phyloP scores from a whole-genome alignment of 2,329 filamentous ascomycete species.

The Alternaria arborescens region DNA sequence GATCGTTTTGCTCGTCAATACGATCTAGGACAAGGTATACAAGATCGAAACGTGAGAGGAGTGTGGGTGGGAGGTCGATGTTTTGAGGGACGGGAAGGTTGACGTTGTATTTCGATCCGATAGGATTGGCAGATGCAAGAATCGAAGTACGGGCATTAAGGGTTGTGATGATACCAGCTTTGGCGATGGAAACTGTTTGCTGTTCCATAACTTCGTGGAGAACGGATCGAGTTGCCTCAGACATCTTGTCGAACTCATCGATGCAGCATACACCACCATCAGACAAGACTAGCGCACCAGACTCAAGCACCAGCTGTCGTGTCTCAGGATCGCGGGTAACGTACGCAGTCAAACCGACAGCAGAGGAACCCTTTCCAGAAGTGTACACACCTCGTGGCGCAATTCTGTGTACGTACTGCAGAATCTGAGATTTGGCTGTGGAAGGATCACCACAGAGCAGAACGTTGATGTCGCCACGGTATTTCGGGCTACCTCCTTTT shows the following conservation, averaged over 20 bases:
- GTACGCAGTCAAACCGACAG: conserved; percentile 80
- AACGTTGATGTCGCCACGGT: conserved; percentile 97
- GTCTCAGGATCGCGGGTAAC: conserved; percentile 78
- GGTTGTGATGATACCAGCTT: conserved; percentile 83
- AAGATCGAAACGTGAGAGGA: conserved; percentile 94
- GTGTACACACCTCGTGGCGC: conserved; percentile 86
- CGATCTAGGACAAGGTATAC: conserved; percentile 97
- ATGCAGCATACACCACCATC: conserved; percentile 81
- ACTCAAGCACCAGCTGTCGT: conserved; percentile 76
- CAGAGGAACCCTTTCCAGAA: conserved; percentile 77
- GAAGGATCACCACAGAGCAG: conserved; percentile 97
- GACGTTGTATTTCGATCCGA: conserved; percentile 96
- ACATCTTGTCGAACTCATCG: conserved; percentile 84
- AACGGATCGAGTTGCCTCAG: conserved; percentile 75
- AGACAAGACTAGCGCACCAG: conserved; percentile 75
- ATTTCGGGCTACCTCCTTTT: conserved; percentile 93
- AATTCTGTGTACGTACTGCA: conserved; percentile 97
- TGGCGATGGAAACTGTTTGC: conserved; percentile 80
- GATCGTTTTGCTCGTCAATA: conserved; percentile 88
- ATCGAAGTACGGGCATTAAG: conserved; percentile 96
- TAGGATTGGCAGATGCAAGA: conserved; percentile 95
- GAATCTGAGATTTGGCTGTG: conserved; percentile 92
- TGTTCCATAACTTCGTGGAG: conserved; percentile 85
- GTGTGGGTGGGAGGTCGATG: conserved; percentile 93
- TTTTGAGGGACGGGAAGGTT: conserved; percentile 96